phyloP scores from a whole-genome alignment of 2,329 filamentous ascomycete species.

The Fusarium sarcochroum region DNA sequence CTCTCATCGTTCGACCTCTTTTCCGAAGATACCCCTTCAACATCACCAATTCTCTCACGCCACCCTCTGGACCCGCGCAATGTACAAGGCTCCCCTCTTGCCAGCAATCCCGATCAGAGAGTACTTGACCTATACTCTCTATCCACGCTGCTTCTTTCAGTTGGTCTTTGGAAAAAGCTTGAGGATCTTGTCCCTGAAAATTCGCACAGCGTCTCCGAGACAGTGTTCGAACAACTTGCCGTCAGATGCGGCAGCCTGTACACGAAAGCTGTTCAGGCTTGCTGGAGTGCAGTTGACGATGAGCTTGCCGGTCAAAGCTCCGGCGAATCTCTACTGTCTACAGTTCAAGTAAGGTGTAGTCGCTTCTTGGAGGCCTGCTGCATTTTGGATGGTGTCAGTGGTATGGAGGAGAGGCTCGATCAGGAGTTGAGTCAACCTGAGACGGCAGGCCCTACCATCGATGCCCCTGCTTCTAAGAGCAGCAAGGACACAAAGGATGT shows the following conservation, averaged over 20 bases:
- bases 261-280: constrained; percentile 80
- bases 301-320: constrained; percentile 63
- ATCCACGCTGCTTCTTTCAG: constrained; percentile 79
- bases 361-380: constrained; percentile 73
- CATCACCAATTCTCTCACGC: constrained; percentile 57
- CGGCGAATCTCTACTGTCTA: constrained; percentile 66
- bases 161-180: constrained; percentile 81
- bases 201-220: constrained; percentile 69
- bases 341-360: constrained; percentile 68
- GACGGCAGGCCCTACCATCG: background rate
- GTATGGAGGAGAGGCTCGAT: constrained; percentile 66
- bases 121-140: constrained; percentile 80
- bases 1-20: constrained; percentile 84
- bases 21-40: constrained; percentile 47
- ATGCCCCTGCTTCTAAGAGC: constrained; percentile 11
- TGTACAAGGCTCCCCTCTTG: constrained; percentile 63
- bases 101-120: constrained; percentile 67
- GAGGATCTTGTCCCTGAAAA: constrained; percentile 63
- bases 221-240: constrained; percentile 73
- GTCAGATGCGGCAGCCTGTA: constrained; percentile 81
- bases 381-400: constrained; percentile 71
- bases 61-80: constrained; percentile 75
- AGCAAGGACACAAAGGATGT: constrained; percentile 34
- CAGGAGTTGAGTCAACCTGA: constrained; percentile 59
- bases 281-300: constrained; percentile 78